These are phyloP conservation scores for Fraxinus baroniana DNA, from an alignment of 305 asterid species.

Conservation along the genomic window DNA sequence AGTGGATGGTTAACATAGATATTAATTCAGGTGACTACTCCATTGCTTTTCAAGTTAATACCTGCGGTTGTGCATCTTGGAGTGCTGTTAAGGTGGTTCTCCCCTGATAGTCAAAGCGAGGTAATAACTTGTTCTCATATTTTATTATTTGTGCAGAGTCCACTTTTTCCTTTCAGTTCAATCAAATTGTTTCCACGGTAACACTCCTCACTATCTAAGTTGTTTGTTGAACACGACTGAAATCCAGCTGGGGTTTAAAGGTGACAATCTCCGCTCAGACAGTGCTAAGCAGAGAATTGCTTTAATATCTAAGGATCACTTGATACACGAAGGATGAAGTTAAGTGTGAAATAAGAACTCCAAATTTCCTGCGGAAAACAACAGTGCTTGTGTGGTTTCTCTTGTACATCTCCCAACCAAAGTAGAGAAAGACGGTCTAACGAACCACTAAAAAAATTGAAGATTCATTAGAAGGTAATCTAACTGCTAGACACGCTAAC, in stretches of 20 bases:
- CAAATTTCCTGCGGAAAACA: conserved; percentile 26
- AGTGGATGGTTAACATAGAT: conserved; percentile 10
- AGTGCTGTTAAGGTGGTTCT: conserved; percentile 85
- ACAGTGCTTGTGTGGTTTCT: conserved; percentile 15
- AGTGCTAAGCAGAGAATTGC: conserved; percentile 87
- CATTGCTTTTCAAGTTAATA: conserved; percentile 92
- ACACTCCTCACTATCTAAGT: conserved; percentile 2
- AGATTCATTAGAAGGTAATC: conserved; percentile 38
- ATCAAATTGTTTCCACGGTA: not conserved
- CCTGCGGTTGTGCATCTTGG: conserved; percentile 99
- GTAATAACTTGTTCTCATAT: conserved; percentile 33
- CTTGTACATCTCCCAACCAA: conserved; percentile 32
- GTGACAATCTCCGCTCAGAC: conserved; percentile 76
- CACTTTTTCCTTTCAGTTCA: not conserved
- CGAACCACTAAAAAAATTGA: conserved; percentile 18
- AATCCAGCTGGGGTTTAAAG: conserved; percentile 77
- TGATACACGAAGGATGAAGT: conserved; percentile 74
- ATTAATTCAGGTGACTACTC: conserved; percentile 82
- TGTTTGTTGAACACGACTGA: conserved; percentile 12
- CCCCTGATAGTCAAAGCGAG: conserved; percentile 81
- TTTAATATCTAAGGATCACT: conserved; percentile 81
- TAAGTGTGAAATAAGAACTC: conserved; percentile 16
- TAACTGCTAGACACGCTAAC: conserved; percentile 54
- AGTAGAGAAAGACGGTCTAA: conserved; percentile 32
- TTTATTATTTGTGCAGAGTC: not conserved